Evolutionary conservation across 768 basidiomycete species (phyloP).

Genomic region (Leucogyrophana mollusca): DNA sequence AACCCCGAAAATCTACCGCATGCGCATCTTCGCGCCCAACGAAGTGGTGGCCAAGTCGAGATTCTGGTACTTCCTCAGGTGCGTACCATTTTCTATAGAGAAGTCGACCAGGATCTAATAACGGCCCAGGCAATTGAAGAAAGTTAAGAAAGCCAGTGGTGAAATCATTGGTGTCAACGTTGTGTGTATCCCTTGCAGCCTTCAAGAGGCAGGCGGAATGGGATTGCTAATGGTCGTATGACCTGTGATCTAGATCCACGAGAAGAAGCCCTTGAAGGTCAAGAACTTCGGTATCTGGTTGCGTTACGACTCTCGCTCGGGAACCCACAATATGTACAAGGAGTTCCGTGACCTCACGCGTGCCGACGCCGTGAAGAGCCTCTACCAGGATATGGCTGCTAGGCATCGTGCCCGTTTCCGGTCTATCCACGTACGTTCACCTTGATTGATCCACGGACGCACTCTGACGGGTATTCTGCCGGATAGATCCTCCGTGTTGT

Average conservation of each 20-base stretch:
- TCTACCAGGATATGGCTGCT: conserved; percentile 99
- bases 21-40: conserved; percentile 99
- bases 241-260: conserved; percentile 74
- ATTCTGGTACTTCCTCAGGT: conserved; percentile 99
- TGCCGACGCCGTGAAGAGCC: conserved; percentile 90
- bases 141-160: conserved; percentile 99
- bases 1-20: conserved; percentile 97
- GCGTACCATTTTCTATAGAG: conserved; percentile 19
- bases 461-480: background rate
- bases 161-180: conserved; percentile 99
- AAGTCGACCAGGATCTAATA: background rate
- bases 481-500: conserved; percentile 94
- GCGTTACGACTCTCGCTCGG: conserved; percentile 98
- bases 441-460: too few relatives aligned
- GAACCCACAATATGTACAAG: conserved; percentile 99
- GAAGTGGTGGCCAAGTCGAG: conserved; percentile 98
- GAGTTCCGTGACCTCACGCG: conserved; percentile 96
- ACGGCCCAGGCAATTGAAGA: conserved; percentile 78
- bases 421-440: conserved; percentile 82
- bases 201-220: conserved; percentile 88
- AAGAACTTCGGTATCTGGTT: conserved; percentile 99
- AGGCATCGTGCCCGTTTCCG: conserved; percentile 99
- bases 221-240: conserved; percentile 51
- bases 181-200: conserved; percentile 78
- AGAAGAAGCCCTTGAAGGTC: conserved; percentile 96